A percentile compares a stretch with the other conserved stretches of the same genome.
These are phyloP conservation scores for Gastrolobium bilobum DNA, from an alignment of 306 rosid species.

Conservation along the genomic window DNA sequence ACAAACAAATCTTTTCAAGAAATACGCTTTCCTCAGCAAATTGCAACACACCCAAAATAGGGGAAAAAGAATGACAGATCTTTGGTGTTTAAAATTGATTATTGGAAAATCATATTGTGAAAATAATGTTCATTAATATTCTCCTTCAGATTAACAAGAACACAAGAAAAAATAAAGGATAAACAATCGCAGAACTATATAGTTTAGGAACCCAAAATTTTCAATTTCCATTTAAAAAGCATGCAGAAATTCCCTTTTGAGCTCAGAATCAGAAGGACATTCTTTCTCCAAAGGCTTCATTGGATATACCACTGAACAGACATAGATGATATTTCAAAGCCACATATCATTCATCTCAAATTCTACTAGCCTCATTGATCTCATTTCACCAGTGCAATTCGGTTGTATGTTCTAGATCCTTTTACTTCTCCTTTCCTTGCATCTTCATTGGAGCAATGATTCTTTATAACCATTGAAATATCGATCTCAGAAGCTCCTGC, in stretches of 20 bases:
- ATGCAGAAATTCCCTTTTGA: constrained; percentile 34
- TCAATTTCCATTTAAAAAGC: constrained; percentile 37
- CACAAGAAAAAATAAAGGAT: constrained; percentile 7
- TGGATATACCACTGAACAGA: constrained; percentile 11
- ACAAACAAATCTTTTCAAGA: background rate
- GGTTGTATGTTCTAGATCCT: constrained; percentile 41
- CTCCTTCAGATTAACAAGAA: constrained; percentile 30
- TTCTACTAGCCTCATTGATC: constrained; percentile 35
- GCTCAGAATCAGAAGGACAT: constrained; percentile 30
- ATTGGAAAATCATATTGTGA: constrained; percentile 34
- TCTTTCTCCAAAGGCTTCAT: constrained; percentile 36
- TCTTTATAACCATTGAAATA: constrained; percentile 72
- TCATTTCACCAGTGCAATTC: constrained; percentile 44
- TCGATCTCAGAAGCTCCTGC: constrained; percentile 82
- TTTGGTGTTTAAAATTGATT: constrained; percentile 35
- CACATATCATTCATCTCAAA: constrained; percentile 40
- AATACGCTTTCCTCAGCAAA: constrained; percentile 5
- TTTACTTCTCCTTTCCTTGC: constrained; percentile 58
- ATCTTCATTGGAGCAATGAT: constrained; percentile 68
- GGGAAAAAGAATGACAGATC: constrained; percentile 34
- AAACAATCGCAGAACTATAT: constrained; percentile 40
- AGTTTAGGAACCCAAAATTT: constrained; percentile 40
- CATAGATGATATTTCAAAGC: constrained; percentile 17
- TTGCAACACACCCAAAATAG: constrained; percentile 33
- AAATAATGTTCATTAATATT: constrained; percentile 38